A percentile compares a stretch with the other conserved stretches of the same genome.
Conservation (phyloP, 2,329 filamentous ascomycete genomes). For the Aspergillus arachidicola region DNA sequence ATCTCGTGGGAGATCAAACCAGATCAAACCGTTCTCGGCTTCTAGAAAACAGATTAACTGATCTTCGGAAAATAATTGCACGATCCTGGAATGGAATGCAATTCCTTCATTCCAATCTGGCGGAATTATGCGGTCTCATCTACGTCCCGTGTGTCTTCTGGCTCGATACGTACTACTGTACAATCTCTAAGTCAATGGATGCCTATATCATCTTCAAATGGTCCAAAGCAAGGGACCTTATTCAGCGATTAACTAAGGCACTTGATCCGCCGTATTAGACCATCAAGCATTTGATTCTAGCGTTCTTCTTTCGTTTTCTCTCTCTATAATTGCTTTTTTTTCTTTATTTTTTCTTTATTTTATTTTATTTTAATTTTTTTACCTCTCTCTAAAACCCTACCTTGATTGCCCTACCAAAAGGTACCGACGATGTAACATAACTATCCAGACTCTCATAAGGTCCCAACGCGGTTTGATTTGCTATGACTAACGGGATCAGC, state of each 20-base stretch:
- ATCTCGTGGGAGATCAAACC: background rate
- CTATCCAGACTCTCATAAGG: background rate
- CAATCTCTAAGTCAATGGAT: background rate
- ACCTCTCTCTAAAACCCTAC: no score
- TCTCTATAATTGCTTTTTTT: background rate
- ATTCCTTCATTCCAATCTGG: background rate
- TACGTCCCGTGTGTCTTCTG: background rate
- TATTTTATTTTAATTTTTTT: background rate
- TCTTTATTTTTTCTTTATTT: background rate
- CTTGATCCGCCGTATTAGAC: constrained; percentile 5
- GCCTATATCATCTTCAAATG: background rate
- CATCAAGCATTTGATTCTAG: constrained; percentile 5
- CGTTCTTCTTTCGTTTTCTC: constrained; percentile 9
- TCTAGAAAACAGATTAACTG: constrained; percentile 1
- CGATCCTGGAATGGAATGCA: background rate
- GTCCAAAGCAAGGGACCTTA: background rate
- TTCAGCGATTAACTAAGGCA: constrained; percentile 2
- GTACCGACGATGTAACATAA: background rate
- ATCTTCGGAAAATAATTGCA: background rate
- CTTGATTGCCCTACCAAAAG: background rate
- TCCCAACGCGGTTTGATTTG: background rate
- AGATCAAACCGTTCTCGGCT: background rate
- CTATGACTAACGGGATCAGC: background rate
- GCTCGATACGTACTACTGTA: background rate
- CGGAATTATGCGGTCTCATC: background rate